Conservation (phyloP, 306 rosid species). For the Comarum palustre region DNA sequence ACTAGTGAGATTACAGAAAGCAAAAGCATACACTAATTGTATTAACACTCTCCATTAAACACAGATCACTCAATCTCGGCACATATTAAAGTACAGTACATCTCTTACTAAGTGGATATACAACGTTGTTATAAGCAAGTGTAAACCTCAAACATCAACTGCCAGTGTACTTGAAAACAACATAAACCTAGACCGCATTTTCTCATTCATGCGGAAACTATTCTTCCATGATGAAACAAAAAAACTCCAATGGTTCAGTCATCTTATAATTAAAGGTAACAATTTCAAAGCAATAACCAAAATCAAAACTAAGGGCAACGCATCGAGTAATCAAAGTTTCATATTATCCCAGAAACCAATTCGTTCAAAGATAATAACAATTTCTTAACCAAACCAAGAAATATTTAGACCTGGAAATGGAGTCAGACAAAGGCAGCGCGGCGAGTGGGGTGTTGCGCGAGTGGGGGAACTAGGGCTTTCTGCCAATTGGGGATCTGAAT, state of each 20-base stretch:
- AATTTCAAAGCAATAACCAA: background rate
- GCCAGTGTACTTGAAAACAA: background rate
- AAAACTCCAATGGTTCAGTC: background rate
- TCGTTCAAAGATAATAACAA: background rate
- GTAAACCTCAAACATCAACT: background rate
- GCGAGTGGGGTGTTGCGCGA: constrained; percentile 44
- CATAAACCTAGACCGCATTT: background rate
- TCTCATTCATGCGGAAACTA: background rate
- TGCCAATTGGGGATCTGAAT: constrained; percentile 8
- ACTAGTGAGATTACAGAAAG: background rate
- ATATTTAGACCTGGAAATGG: background rate
- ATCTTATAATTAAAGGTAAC: background rate
- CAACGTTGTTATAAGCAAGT: background rate
- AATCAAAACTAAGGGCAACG: background rate
- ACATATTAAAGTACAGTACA: background rate
- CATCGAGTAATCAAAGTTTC: background rate
- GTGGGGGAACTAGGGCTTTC: constrained; percentile 27
- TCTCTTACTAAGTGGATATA: background rate
- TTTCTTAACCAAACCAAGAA: background rate
- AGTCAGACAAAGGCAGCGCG: constrained; percentile 5
- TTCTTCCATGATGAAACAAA: background rate
- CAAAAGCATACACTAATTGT: background rate
- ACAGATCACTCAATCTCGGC: background rate
- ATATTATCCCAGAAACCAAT: constrained; percentile 13
- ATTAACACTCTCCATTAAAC: background rate